A percentile compares a stretch with the other conserved stretches of the same genome.
phyloP scores from a whole-genome alignment of 1,284 basidiomycete genomes.

The Leccinum brunneo-olivaceum region DNA sequence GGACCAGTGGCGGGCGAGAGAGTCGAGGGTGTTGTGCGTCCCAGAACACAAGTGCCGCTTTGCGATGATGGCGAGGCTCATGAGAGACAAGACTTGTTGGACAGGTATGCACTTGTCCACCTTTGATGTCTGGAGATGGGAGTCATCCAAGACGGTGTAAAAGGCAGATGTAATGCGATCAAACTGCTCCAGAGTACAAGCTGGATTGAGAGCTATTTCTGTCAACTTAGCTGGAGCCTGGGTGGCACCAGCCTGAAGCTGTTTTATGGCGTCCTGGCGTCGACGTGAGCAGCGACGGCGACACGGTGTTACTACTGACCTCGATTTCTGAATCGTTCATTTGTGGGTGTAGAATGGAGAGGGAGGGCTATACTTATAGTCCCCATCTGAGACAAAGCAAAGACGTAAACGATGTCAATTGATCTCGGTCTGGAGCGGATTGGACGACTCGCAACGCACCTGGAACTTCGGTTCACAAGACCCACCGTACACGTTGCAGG shows the following conservation, averaged over 20 bases:
- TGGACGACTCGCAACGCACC: conserved; percentile 44
- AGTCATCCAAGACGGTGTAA: conserved; percentile 17
- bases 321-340: conserved; percentile 14
- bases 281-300: not conserved
- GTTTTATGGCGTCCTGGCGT: conserved; percentile 16
- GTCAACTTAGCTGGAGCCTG: conserved; percentile 15
- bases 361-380: too few species aligned
- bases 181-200: conserved; percentile 19
- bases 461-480: conserved; percentile 65
- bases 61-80: conserved; percentile 15
- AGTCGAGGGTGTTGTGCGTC: conserved; percentile 2
- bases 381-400: too few species aligned
- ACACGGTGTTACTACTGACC: conserved; percentile 6
- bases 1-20: conserved; percentile 17
- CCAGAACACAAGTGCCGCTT: not conserved
- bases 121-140: conserved; percentile 17
- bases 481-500: conserved; percentile 92
- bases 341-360: too few species aligned
- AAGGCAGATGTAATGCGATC: conserved; percentile 16
- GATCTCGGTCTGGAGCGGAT: conserved; percentile 77
- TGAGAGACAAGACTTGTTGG: conserved; percentile 20
- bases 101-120: conserved; percentile 11
- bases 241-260: conserved; percentile 19
- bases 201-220: conserved; percentile 17
- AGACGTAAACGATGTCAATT: conserved; percentile 50